Evolutionary conservation across 805 yeast species (phyloP).

Genomic region (Saccharomycopsis vini): DNA sequence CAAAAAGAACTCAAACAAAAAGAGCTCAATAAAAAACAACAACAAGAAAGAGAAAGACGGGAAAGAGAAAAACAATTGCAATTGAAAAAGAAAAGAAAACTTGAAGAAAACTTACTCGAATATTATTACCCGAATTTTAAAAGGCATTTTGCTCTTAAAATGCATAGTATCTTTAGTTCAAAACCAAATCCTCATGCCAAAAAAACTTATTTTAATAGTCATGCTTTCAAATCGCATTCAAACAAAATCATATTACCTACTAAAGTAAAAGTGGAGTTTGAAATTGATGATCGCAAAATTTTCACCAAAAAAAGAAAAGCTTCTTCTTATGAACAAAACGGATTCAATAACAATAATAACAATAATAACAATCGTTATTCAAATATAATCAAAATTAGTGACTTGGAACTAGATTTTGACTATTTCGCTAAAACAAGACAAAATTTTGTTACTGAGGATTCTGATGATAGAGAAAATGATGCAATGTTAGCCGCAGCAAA

Average conservation of each 20-base stretch:
- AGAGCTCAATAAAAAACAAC: neutral
- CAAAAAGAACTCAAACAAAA: neutral
- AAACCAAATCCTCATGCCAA: conserved; percentile 58
- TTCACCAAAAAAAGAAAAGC: conserved; percentile 8
- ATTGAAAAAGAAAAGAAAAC: conserved; percentile 15
- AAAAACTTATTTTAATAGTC: conserved; percentile 21
- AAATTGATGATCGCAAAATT: conserved; percentile 10
- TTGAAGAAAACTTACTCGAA: conserved; percentile 28
- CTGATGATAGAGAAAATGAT: conserved; percentile 37
- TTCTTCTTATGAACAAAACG: neutral
- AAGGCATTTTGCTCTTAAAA: conserved; percentile 45
- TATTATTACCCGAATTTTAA: conserved; percentile 57
- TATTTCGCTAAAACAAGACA: conserved; percentile 23
- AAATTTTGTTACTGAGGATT: conserved; percentile 14
- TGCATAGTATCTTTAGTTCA: conserved; percentile 60
- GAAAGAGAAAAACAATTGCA: conserved; percentile 4
- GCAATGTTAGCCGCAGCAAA: conserved; percentile 61
- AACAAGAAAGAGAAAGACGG: neutral
- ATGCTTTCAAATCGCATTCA: conserved; percentile 13
- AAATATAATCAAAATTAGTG: conserved; percentile 20
- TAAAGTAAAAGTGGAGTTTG: conserved; percentile 7
- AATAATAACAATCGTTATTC: neutral
- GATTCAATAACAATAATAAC: neutral
- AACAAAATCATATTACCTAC: conserved; percentile 9
- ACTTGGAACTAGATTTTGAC: conserved; percentile 10